Percentiles rank a stretch among this genome's conserved stretches.
Conservation (phyloP, 1,284 basidiomycete genomes). For the Cutaneotrichosporon dermatis region DNA sequence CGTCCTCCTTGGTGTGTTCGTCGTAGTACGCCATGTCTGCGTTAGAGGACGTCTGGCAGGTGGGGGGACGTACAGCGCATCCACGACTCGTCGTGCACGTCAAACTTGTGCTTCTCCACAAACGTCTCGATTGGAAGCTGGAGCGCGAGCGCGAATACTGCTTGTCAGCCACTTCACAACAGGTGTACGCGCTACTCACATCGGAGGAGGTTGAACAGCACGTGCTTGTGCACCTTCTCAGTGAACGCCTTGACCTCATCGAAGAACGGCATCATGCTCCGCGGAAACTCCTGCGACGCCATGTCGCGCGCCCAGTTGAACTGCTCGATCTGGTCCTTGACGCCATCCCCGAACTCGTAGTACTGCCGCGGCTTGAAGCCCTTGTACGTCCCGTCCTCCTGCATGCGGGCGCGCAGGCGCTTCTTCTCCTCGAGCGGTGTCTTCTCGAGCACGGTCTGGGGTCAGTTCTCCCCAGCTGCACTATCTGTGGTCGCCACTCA, state of each 20-base stretch:
- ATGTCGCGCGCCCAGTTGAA: conserved; percentile 29
- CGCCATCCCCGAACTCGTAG: conserved; percentile 30
- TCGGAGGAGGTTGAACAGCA: conserved; percentile 19
- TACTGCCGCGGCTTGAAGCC: conserved; percentile 27
- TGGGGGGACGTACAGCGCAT: conserved; percentile 21
- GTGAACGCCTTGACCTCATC: conserved; percentile 22
- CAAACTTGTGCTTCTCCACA: conserved; percentile 23
- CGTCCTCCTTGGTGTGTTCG: conserved; percentile 23
- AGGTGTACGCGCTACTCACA: conserved; percentile 23
- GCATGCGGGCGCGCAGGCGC: conserved; percentile 14
- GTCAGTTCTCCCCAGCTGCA: too few relatives aligned
- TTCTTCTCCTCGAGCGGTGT: conserved; percentile 24
- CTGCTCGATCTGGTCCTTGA: conserved; percentile 30
- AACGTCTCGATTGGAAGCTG: conserved; percentile 24
- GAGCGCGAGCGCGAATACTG: conserved; percentile 25
- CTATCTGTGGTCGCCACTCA: conserved; percentile 19
- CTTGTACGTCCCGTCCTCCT: conserved; percentile 16
- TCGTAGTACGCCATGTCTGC: conserved; percentile 30
- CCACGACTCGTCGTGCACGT: conserved; percentile 25
- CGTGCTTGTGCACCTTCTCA: conserved; percentile 18
- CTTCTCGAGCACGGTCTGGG: conserved; percentile 20
- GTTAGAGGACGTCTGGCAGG: too few relatives aligned
- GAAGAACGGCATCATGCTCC: conserved; percentile 16
- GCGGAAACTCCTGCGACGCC: conserved; percentile 21
- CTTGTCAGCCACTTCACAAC: too few relatives aligned